phyloP scores from a whole-genome alignment of 352 stramenopile genomes.

The Aphanomyces cochlioides region DNA sequence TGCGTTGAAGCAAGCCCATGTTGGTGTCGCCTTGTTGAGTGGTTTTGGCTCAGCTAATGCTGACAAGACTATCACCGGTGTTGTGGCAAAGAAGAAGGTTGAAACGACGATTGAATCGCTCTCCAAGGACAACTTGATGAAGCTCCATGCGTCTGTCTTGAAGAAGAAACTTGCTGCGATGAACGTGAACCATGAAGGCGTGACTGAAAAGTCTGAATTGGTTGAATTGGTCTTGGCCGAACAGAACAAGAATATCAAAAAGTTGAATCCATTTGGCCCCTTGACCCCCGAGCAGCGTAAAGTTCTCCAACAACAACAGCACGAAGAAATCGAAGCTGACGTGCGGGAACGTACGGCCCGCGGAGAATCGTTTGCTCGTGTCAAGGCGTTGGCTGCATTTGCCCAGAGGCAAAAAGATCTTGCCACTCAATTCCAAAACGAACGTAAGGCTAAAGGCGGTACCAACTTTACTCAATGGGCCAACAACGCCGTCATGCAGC shows the following conservation, averaged over 20 bases:
- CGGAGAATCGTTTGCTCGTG: conserved; percentile 80
- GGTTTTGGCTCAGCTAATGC: conserved; percentile 82
- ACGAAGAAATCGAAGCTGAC: conserved; percentile 76
- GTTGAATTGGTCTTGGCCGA: conserved; percentile 68
- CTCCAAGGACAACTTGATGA: conserved; percentile 73
- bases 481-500: conserved; percentile 78
- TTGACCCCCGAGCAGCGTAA: conserved; percentile 74
- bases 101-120: conserved; percentile 38
- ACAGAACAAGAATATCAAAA: conserved; percentile 71
- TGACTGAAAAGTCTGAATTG: conserved; percentile 79
- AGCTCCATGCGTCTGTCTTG: conserved; percentile 78
- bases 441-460: conserved; percentile 68
- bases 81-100: conserved; percentile 54
- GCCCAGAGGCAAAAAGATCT: conserved; percentile 75
- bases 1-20: conserved; percentile 90
- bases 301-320: conserved; percentile 78
- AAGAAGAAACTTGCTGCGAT: conserved; percentile 76
- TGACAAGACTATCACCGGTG: conserved; percentile 80
- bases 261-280: conserved; percentile 35
- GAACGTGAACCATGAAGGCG: conserved; percentile 56
- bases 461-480: conserved; percentile 85
- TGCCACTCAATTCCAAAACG: conserved; percentile 58
- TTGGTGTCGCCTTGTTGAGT: conserved; percentile 76
- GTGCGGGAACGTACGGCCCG: conserved; percentile 68
- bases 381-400: conserved; percentile 83